phyloP scores from a whole-genome alignment of 2,329 filamentous ascomycete species.

The Malbranchea zuffiana region DNA sequence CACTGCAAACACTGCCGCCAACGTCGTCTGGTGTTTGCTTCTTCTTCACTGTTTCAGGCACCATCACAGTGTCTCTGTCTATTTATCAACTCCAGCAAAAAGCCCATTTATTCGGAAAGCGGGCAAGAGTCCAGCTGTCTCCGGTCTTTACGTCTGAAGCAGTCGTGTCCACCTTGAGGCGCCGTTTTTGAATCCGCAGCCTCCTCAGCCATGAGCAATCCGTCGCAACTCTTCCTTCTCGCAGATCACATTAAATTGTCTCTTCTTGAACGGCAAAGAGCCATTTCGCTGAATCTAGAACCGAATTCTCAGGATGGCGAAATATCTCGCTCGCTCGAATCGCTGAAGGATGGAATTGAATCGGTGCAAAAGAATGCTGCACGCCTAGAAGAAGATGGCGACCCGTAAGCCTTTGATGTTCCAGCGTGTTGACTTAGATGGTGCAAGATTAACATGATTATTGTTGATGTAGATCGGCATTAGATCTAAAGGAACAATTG shows the following conservation, averaged over 20 bases:
- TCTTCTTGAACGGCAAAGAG: slow-evolving; percentile 79
- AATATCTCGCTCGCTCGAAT: slow-evolving; percentile 78
- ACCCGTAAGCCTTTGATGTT: slow-evolving; percentile 40
- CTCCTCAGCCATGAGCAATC: slow-evolving; percentile 36
- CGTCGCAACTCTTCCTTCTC: slow-evolving; percentile 74
- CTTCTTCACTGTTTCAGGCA: background rate
- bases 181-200: too few relatives aligned
- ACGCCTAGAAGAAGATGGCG: slow-evolving; percentile 52
- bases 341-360: slow-evolving; percentile 69
- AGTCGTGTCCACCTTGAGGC: too few relatives aligned
- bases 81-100: too few relatives aligned
- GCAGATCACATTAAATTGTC: slow-evolving; percentile 96
- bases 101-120: too few relatives aligned
- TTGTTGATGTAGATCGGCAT: slow-evolving; percentile 21
- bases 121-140: too few relatives aligned
- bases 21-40: slow-evolving; percentile 6
- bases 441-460: slow-evolving; percentile 1
- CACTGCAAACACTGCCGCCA: too few relatives aligned
- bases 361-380: slow-evolving; percentile 53
- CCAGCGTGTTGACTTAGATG: background rate
- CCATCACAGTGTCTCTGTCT: background rate
- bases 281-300: slow-evolving; percentile 67
- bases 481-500: slow-evolving; percentile 54
- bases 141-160: too few relatives aligned
- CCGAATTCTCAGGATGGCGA: slow-evolving; percentile 75